Evolutionary conservation across 495 filamentous ascomycete species (phyloP).

Genomic region (Neurospora terricola): DNA sequence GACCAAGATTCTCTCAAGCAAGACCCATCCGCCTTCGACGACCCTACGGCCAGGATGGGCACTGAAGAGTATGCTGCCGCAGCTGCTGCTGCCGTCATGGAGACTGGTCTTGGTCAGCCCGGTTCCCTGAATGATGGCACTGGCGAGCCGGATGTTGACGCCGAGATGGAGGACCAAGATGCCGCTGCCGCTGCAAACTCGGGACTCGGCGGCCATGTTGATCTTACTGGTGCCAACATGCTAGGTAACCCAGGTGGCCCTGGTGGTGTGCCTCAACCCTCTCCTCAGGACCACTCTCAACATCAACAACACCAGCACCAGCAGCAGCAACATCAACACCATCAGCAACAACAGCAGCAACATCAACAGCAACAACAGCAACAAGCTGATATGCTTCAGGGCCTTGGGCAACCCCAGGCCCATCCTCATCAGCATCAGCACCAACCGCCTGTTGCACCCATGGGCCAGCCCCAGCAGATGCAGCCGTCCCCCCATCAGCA

Average conservation of each 20-base stretch:
- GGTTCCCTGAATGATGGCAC: constrained; percentile 8
- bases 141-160: constrained; percentile 23
- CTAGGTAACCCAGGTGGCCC: constrained; percentile 14
- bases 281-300: constrained; percentile 15
- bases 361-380: constrained; percentile 16
- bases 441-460: constrained; percentile 13
- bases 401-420: neutral
- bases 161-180: constrained; percentile 21
- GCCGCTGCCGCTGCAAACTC: constrained; percentile 8
- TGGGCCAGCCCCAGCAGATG: constrained; percentile 15
- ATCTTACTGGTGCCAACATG: constrained; percentile 21
- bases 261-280: constrained; percentile 4
- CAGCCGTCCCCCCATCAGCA: constrained; percentile 23
- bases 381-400: neutral
- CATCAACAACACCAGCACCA: constrained; percentile 7
- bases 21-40: constrained; percentile 46
- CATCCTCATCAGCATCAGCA: constrained; percentile 18
- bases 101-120: constrained; percentile 14
- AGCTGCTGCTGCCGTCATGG: constrained; percentile 28
- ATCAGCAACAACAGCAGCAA: constrained; percentile 8
- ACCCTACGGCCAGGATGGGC: constrained; percentile 11
- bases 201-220: constrained; percentile 19
- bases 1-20: constrained; percentile 49
- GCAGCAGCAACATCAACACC: constrained; percentile 3
- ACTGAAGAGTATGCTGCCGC: constrained; percentile 37